Conservation (phyloP, 805 yeast genomes). For the Saturnispora sekii region DNA sequence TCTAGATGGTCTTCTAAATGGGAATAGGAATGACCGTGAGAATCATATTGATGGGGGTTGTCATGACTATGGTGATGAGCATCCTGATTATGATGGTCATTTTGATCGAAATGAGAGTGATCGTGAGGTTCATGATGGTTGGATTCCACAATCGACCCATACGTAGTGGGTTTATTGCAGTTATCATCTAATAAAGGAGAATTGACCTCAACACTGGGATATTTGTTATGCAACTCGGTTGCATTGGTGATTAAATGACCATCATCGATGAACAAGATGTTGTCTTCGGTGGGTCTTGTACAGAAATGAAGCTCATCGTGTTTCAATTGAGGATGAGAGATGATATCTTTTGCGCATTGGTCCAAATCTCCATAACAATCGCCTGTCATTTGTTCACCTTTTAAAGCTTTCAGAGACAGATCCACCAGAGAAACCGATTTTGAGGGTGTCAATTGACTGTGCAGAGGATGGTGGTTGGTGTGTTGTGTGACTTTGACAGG, state of each 20-base stretch:
- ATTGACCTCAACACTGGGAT: conserved; percentile 24
- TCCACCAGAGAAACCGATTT: conserved; percentile 20
- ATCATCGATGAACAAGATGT: conserved; percentile 24
- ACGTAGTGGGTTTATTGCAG: background rate
- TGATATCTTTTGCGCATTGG: conserved; percentile 20
- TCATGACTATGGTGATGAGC: conserved; percentile 1
- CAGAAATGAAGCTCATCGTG: conserved; percentile 23
- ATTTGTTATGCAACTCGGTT: conserved; percentile 19
- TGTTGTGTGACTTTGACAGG: background rate
- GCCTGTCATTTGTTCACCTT: conserved; percentile 23
- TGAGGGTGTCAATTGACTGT: background rate
- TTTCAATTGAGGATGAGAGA: conserved; percentile 18
- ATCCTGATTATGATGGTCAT: conserved; percentile 7
- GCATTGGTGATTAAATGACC: conserved; percentile 20
- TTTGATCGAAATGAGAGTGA: background rate
- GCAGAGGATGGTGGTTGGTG: background rate
- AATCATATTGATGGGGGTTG: conserved; percentile 1
- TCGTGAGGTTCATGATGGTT: background rate
- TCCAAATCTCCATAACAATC: conserved; percentile 26
- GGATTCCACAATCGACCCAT: background rate
- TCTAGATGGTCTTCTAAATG: conserved; percentile 8
- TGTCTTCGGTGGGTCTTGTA: conserved; percentile 27
- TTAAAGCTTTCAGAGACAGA: conserved; percentile 23
- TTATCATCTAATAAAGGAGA: conserved; percentile 23
- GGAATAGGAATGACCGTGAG: background rate